Evolutionary conservation across 371 early-diverging fungal genomes (phyloP).

Genomic region (Syncephalastrum racemosum): DNA sequence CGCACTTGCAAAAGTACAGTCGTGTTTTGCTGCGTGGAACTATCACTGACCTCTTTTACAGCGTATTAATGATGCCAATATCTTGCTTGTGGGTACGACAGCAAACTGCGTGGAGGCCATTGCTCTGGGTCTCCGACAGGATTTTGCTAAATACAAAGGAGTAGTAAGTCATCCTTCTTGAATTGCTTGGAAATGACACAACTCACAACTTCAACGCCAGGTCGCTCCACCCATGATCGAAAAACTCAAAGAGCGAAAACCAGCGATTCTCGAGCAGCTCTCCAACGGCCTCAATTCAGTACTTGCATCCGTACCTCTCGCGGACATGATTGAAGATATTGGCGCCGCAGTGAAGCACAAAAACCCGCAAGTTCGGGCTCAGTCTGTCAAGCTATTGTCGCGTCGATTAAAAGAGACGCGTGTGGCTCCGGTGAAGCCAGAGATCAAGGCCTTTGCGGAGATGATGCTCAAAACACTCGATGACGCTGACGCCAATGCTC

Average conservation of each 20-base stretch:
- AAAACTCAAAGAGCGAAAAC: slow-evolving; percentile 93
- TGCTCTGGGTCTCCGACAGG: slow-evolving; percentile 76
- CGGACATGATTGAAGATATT: slow-evolving; percentile 74
- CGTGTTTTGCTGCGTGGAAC: slow-evolving; percentile 3
- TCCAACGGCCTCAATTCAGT: slow-evolving; percentile 82
- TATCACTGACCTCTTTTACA: slow-evolving; percentile 5
- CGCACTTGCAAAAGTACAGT: slow-evolving; percentile 78
- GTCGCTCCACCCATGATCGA: slow-evolving; percentile 75
- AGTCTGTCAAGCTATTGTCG: slow-evolving; percentile 69
- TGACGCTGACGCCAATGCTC: slow-evolving; percentile 84
- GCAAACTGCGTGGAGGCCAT: slow-evolving; percentile 86
- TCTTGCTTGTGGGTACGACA: slow-evolving; percentile 76
- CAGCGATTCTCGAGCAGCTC: slow-evolving; percentile 82
- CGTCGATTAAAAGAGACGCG: slow-evolving; percentile 71
- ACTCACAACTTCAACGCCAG: slow-evolving; percentile 8
- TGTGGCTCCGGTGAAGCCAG: slow-evolving; percentile 71
- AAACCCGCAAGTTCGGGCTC: slow-evolving; percentile 88
- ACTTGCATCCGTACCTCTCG: slow-evolving; percentile 63
- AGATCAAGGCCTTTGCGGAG: slow-evolving; percentile 76
- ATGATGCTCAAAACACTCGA: slow-evolving; percentile 76
- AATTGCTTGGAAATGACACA: background rate
- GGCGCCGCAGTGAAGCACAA: slow-evolving; percentile 73
- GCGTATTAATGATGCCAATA: slow-evolving; percentile 88
- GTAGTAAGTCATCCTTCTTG: slow-evolving; percentile 50
- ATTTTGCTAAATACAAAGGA: slow-evolving; percentile 77